Base-by-base conservation (phyloP, 805 yeast genomes). In the Saturnispora galanensis region DNA sequence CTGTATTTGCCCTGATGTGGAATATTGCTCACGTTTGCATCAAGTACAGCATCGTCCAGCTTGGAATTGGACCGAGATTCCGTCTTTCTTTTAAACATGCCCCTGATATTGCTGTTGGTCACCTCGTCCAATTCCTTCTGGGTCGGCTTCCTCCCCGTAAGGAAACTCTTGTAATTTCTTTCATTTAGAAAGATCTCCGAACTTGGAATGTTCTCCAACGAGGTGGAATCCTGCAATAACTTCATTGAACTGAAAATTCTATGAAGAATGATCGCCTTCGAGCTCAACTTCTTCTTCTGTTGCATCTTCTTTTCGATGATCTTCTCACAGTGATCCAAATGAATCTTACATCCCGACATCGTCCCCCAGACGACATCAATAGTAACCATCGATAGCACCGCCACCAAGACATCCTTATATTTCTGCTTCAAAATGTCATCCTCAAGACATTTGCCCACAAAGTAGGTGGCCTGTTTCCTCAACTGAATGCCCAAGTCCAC, bases 331-430 rank as follows among this genome's bases (percentile, higher is more conserved):
- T 87, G 77, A 44, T 77, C 74, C 44, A 87, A 68, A 63, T 85
- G 85, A 47, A 79, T 73, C 50, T 77, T 78, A 56, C 95, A 85
- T 52, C 84, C 93, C 45, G 83, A 80, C 89, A 84, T 84, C 1
- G 90, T 79, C 3, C 96, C 95, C 86, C 94, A 83, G 12, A 85
- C 89, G 42, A 85, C 80, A 63, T 87, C 95, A 42, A 87, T 84
- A 6, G 89, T 79, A 39, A 81, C 85, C 95, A 86, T 84, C 2
- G 93, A 80, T 59, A 87, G 69, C 17, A 84, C 79, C 1, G 95
- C 93, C 41, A 86, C 83, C 26, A 87, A 60, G 4, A 85, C 84
- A 57, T 86, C 95, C 57, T 87, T 86, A 60, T 87, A 86, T 58
- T 83, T 82, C 55, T 83, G 85, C 44, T 49, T 65, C 52, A 67